Percentiles rank a stretch among this genome's conserved stretches.
phyloP scores from a whole-genome alignment of 2,329 filamentous ascomycete genomes.

The Phaeosphaeriaceae sp. region DNA sequence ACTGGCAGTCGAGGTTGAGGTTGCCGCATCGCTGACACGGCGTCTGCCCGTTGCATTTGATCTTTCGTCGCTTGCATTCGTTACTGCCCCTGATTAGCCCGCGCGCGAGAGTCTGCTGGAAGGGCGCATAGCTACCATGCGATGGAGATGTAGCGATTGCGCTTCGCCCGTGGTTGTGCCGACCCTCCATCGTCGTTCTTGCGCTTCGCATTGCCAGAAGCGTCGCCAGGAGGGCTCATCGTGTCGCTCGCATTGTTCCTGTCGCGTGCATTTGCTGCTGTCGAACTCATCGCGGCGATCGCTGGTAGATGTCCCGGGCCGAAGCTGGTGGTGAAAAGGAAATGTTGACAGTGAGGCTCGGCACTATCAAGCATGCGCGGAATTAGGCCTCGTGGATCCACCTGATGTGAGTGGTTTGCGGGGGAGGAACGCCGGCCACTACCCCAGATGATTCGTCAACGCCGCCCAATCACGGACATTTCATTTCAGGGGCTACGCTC shows the following conservation, averaged over 20 bases:
- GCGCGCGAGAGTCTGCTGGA: not conserved
- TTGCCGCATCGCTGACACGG: conserved; percentile 72
- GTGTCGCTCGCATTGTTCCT: conserved; percentile 38
- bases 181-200: conserved; percentile 51
- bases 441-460: not conserved
- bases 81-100: conserved; percentile 55
- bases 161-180: conserved; percentile 63
- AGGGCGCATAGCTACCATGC: conserved; percentile 62
- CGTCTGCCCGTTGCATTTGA: conserved; percentile 71
- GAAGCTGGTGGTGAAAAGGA: conserved; percentile 3
- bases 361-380: not conserved
- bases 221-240: conserved; percentile 42
- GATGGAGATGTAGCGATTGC: conserved; percentile 72
- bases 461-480: not conserved
- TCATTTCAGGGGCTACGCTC: not conserved
- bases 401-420: conserved; percentile 7
- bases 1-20: conserved; percentile 68
- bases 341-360: not conserved
- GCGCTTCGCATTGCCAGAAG: conserved; percentile 45
- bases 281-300: conserved; percentile 19
- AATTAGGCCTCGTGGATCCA: not conserved
- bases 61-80: conserved; percentile 71
- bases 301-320: conserved; percentile 12
- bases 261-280: conserved; percentile 15
- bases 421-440: not conserved